phyloP scores from a whole-genome alignment of 306 rosid genomes.

The Crotalaria pallida region DNA sequence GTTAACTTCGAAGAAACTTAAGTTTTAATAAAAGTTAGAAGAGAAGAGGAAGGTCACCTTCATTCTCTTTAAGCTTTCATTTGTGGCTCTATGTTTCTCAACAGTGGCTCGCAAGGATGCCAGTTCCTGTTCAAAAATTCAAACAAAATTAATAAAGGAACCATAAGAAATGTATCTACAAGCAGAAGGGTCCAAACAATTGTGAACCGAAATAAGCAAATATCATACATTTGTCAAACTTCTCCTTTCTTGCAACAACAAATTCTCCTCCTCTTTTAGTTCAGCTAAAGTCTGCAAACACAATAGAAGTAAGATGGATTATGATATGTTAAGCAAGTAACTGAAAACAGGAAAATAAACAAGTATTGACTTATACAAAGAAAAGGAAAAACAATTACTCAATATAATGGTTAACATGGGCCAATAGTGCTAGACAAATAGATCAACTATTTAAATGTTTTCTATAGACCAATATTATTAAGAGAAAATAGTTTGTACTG shows the following conservation, averaged over 20 bases:
- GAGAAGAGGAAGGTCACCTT: slow-evolving; percentile 44
- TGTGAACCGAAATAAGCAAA: not conserved
- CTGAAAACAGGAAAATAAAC: not conserved
- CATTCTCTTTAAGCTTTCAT: slow-evolving; percentile 64
- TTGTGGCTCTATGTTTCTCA: slow-evolving; percentile 56
- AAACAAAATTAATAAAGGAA: slow-evolving; percentile 2
- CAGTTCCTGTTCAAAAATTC: slow-evolving; percentile 54
- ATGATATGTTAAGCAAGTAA: slow-evolving; percentile 11
- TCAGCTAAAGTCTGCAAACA: slow-evolving; percentile 70
- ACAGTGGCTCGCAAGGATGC: slow-evolving; percentile 40
- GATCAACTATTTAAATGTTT: no score
- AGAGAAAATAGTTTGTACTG: no score
- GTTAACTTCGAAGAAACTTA: not conserved
- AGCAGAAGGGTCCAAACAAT: not conserved
- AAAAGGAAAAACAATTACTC: not conserved
- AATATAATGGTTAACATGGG: no score
- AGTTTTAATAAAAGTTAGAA: not conserved
- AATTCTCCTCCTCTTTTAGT: slow-evolving; percentile 74
- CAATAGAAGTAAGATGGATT: not conserved
- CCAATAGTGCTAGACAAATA: not conserved
- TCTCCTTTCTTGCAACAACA: slow-evolving; percentile 61
- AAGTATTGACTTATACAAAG: not conserved
- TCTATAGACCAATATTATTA: no score
- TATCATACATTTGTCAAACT: slow-evolving; percentile 60
- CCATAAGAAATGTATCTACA: not conserved